phyloP scores from a whole-genome alignment of 2,329 filamentous ascomycete species.

The Talaromyces sp. region DNA sequence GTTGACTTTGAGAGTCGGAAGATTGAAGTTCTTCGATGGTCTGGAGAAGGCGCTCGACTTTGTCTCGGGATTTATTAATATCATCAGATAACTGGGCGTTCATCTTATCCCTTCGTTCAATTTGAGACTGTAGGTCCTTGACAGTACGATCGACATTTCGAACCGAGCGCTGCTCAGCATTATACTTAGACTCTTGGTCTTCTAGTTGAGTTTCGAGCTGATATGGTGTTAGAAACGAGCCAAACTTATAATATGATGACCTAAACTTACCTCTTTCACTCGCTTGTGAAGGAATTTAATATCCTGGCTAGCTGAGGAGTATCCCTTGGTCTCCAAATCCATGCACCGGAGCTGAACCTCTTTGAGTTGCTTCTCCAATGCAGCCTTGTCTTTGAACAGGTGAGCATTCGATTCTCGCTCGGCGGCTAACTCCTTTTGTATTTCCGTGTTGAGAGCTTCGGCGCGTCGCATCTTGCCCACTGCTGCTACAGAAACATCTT shows the following conservation, averaged over 20 bases:
- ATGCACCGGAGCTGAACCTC: constrained; percentile 86
- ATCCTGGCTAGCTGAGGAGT: constrained; percentile 89
- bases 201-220: constrained; percentile 87
- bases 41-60: constrained; percentile 79
- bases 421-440: constrained; percentile 84
- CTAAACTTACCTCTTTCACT: constrained; percentile 76
- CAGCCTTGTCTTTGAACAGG: constrained; percentile 84
- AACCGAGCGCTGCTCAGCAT: constrained; percentile 76
- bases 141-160: constrained; percentile 92
- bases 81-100: constrained; percentile 78
- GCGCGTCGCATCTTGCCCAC: constrained; percentile 96
- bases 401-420: constrained; percentile 78
- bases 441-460: constrained; percentile 78
- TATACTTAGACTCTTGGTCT: constrained; percentile 71
- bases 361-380: constrained; percentile 81
- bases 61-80: constrained; percentile 78
- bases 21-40: constrained; percentile 93
- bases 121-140: constrained; percentile 85
- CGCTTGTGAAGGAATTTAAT: constrained; percentile 91
- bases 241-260: constrained; percentile 11
- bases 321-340: constrained; percentile 94
- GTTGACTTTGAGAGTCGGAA: constrained; percentile 74
- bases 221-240: constrained; percentile 17
- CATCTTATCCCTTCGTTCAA: constrained; percentile 88
- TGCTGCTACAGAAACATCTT: constrained; percentile 85